Conservation (phyloP, 2,329 filamentous ascomycete genomes). For the Paecilomyces formosus region DNA sequence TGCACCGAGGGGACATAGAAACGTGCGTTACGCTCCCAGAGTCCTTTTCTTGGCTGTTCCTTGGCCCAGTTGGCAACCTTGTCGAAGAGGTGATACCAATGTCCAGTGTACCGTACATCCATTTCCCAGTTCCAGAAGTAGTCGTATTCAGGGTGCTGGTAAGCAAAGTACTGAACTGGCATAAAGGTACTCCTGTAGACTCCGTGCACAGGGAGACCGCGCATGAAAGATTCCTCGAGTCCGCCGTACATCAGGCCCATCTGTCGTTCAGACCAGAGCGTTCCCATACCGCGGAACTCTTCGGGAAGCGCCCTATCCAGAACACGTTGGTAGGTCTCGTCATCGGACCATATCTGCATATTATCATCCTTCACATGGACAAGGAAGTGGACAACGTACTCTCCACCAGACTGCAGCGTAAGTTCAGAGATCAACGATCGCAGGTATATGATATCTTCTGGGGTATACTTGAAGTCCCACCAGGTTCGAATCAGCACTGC, state of each 20-base stretch:
- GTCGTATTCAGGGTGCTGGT: conserved; percentile 71
- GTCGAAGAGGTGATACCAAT: conserved; percentile 72
- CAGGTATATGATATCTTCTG: conserved; percentile 71
- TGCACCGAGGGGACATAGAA: conserved; percentile 74
- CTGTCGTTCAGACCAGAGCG: conserved; percentile 88
- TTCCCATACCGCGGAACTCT: conserved; percentile 84
- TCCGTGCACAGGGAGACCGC: conserved; percentile 73
- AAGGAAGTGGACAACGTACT: conserved; percentile 70
- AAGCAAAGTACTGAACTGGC: conserved; percentile 89
- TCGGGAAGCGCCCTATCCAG: conserved; percentile 63
- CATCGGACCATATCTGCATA: conserved; percentile 73
- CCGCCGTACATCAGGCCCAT: conserved; percentile 88
- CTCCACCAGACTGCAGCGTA: conserved; percentile 62
- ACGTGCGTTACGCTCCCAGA: conserved; percentile 72
- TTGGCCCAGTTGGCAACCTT: conserved; percentile 63
- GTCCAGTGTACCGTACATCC: conserved; percentile 69
- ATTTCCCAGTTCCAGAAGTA: conserved; percentile 86
- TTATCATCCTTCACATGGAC: conserved; percentile 73
- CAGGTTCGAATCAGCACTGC: conserved; percentile 76
- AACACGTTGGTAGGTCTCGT: conserved; percentile 63
- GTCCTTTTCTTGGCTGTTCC: conserved; percentile 66
- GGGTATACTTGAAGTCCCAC: conserved; percentile 69
- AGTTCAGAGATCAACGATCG: conserved; percentile 75
- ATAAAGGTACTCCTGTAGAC: conserved; percentile 90
- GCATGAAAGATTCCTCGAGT: conserved; percentile 68